phyloP scores from a whole-genome alignment of 1,284 basidiomycete species.

The Grifola frondosa region DNA sequence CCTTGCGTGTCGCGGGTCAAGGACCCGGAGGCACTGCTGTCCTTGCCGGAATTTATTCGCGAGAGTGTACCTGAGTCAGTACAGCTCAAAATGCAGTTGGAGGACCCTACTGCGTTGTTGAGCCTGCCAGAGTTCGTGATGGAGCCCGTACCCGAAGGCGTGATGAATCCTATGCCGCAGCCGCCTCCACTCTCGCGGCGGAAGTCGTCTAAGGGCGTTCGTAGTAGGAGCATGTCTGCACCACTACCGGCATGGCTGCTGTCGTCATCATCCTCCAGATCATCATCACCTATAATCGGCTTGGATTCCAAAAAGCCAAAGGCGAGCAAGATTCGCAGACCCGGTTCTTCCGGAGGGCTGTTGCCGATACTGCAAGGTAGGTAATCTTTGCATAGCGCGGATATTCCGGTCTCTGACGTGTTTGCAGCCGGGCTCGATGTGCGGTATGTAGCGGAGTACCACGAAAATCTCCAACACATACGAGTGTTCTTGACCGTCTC shows the following conservation, averaged over 20 bases:
- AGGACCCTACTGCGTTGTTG: constrained; percentile 50
- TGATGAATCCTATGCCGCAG: constrained; percentile 27
- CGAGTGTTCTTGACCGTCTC: constrained; percentile 63
- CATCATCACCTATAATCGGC: constrained; percentile 17
- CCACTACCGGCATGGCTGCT: constrained; percentile 70
- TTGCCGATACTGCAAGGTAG: constrained; percentile 21
- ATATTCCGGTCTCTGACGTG: background rate
- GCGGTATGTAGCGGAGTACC: constrained; percentile 78
- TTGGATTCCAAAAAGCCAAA: constrained; percentile 16
- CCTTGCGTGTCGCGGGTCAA: constrained; percentile 27
- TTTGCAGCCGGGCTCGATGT: constrained; percentile 45
- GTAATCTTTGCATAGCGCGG: background rate
- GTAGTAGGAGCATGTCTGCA: constrained; percentile 69
- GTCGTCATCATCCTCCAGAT: constrained; percentile 28
- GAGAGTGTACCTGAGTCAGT: constrained; percentile 43
- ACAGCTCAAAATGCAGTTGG: constrained; percentile 30
- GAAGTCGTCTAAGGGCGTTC: constrained; percentile 32
- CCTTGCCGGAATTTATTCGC: constrained; percentile 65
- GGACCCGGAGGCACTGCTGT: constrained; percentile 60
- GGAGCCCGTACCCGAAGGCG: constrained; percentile 36
- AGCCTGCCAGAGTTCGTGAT: constrained; percentile 59
- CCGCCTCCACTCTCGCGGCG: constrained; percentile 22
- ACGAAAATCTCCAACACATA: constrained; percentile 77
- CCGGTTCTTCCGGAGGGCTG: constrained; percentile 29
- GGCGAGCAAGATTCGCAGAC: constrained; percentile 24